Evolutionary conservation across 805 yeast genomes (phyloP), one percentile per base, ranked within the genome.

Genomic region (Ogataea ramenticola): DNA sequence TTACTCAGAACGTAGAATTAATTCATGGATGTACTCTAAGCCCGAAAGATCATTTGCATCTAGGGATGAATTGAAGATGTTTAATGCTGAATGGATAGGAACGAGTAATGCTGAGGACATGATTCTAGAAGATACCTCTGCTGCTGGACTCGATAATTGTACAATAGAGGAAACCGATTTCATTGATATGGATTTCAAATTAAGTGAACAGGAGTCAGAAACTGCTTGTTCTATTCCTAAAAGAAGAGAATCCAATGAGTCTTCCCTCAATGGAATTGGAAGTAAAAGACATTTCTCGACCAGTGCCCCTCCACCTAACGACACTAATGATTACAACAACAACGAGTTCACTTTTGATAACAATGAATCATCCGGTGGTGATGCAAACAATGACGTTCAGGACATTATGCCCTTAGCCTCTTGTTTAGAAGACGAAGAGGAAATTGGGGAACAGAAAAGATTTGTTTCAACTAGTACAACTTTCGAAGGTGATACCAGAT

Each of bases 11-110:
- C 48, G 54, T 24, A 41, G 36, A 4, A 42, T 43, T 37, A 15
- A 31, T 33, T 30, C 48, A 44, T 35, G 50, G 44, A 14, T 48
- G 21, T 40, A 21, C n/a, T 15, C 39, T 4, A 31, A 45, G 8
- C 26, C 43, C 4, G 41, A 49, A 17, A n/a, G 46, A 24, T 52
- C 56, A 14, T 54, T 54, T 48, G 60, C 58, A 2, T 54, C 50
- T 32, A 51, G 51, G 26, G 56, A 49, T 3, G 62, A 56, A 41
- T 30, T 59, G 27, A 52, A 49, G 36, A 39, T 52, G 20, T 53
- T 56, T 22, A 39, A 26, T 17, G 32, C 21, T 36, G 39, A 36
- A 26, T 34, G 37, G 37, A 17, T 34, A 16, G 37, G 37, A 4
- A 19, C 17, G 5, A 34, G 15, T 7, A 24, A 24, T 24, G 27